Conservation (phyloP, 2,329 filamentous ascomycete species). For the Verticillium longisporum region DNA sequence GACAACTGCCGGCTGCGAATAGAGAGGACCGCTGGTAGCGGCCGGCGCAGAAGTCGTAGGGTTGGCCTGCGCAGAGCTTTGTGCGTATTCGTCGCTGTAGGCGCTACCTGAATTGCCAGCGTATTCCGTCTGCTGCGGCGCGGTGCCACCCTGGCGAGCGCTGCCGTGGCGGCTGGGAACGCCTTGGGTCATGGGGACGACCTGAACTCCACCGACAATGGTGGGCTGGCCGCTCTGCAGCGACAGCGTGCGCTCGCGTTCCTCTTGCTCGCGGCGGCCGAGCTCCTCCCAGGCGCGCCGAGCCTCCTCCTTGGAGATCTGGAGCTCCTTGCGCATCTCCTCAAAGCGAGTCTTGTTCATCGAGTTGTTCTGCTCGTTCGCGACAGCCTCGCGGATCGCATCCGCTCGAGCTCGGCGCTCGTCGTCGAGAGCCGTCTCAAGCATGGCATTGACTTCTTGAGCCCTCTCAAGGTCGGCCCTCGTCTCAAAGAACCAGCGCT, state of each 20-base stretch:
- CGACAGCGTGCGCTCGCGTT: slow-evolving; percentile 79
- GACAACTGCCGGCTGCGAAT: slow-evolving; percentile 5
- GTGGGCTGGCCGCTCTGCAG: slow-evolving; percentile 83
- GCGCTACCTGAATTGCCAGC: slow-evolving; percentile 15
- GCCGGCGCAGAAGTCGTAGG: slow-evolving; percentile 22
- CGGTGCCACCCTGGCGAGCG: slow-evolving; percentile 29
- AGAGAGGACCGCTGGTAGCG: slow-evolving; percentile 14
- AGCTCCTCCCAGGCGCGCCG: slow-evolving; percentile 96
- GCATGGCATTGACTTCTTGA: slow-evolving; percentile 72
- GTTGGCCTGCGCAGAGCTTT: slow-evolving; percentile 35
- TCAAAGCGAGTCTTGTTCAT: slow-evolving; percentile 70
- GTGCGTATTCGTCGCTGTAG: slow-evolving; percentile 29
- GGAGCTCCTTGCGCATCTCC: slow-evolving; percentile 87
- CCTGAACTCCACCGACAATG: slow-evolving; percentile 85
- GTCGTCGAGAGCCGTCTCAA: slow-evolving; percentile 66
- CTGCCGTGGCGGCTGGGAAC: slow-evolving; percentile 49
- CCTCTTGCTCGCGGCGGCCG: slow-evolving; percentile 85
- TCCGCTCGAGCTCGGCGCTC: slow-evolving; percentile 67
- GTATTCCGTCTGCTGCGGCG: slow-evolving; percentile 19
- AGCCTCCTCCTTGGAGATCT: slow-evolving; percentile 94
- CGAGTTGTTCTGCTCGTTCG: slow-evolving; percentile 60
- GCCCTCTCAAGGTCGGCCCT: slow-evolving; percentile 78
- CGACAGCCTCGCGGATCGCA: slow-evolving; percentile 58
- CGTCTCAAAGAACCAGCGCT: slow-evolving; percentile 97
- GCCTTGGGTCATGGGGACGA: slow-evolving; percentile 83